Percentiles rank a stretch among this genome's conserved stretches.
phyloP scores from a whole-genome alignment of 139 green algal genomes.

The Pseudopediastrum boryanum region DNA sequence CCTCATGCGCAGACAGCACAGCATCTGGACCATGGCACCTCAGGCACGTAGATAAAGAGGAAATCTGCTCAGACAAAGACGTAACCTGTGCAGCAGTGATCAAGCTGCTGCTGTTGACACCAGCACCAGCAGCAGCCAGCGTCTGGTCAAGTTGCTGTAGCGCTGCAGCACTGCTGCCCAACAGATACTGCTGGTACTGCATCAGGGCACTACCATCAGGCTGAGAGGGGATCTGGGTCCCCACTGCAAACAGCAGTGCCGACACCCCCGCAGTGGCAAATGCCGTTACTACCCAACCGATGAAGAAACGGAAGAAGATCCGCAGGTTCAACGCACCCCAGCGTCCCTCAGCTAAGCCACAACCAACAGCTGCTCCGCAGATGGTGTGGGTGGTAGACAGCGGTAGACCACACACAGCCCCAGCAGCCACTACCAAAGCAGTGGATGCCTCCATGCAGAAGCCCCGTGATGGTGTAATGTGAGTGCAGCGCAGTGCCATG shows the following conservation, averaged over 20 bases:
- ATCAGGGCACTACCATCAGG: not conserved
- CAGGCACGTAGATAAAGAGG: no score
- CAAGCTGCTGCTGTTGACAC: no score
- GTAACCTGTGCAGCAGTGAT: no score
- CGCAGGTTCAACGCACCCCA: not conserved
- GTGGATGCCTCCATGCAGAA: conserved; percentile 71
- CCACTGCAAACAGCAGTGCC: conserved; percentile 22
- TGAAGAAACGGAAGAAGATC: not conserved
- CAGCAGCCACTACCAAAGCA: conserved; percentile 59
- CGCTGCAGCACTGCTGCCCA: not conserved
- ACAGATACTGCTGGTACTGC: not conserved
- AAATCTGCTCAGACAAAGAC: no score
- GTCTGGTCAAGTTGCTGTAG: no score
- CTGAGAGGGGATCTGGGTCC: conserved; percentile 7
- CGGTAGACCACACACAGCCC: conserved; percentile 63
- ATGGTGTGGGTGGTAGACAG: conserved; percentile 63
- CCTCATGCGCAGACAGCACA: no score
- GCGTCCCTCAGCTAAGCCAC: conserved; percentile 7
- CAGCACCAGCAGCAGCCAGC: no score
- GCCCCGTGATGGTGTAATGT: conserved; percentile 59
- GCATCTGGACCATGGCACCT: no score
- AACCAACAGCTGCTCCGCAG: conserved; percentile 30
- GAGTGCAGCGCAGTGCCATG: conserved; percentile 57
- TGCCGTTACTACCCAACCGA: conserved; percentile 8
- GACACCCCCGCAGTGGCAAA: conserved; percentile 14